Evolutionary conservation across 805 yeast species (phyloP).

Genomic region (Ogataea siamensis): DNA sequence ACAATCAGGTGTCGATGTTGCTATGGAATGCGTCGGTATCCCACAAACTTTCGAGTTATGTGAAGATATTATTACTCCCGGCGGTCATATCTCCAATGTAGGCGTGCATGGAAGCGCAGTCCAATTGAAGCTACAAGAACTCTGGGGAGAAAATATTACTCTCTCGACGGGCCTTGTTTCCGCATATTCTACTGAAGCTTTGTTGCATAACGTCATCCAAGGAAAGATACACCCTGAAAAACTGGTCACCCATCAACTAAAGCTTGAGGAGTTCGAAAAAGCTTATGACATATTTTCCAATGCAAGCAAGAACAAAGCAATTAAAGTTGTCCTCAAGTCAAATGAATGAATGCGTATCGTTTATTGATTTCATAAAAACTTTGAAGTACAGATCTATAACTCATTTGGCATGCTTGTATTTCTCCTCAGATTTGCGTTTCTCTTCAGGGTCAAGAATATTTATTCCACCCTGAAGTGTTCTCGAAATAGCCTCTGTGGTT

Average conservation of each 20-base stretch:
- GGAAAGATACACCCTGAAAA: slow-evolving; percentile 45
- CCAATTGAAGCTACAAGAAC: slow-evolving; percentile 40
- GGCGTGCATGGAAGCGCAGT: slow-evolving; percentile 51
- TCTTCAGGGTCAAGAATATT: slow-evolving; percentile 74
- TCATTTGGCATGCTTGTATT: slow-evolving; percentile 45
- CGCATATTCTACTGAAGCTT: slow-evolving; percentile 41
- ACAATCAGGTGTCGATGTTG: slow-evolving; percentile 59
- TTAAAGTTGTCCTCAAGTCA: slow-evolving; percentile 40
- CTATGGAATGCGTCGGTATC: slow-evolving; percentile 63
- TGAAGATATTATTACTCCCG: slow-evolving; percentile 51
- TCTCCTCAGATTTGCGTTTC: slow-evolving; percentile 57
- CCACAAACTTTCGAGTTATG: slow-evolving; percentile 60
- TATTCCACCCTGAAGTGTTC: slow-evolving; percentile 77
- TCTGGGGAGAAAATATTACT: slow-evolving; percentile 45
- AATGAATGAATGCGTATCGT: slow-evolving; percentile 9
- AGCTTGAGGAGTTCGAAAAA: slow-evolving; percentile 51
- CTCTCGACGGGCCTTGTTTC: slow-evolving; percentile 51
- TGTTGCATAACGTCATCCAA: slow-evolving; percentile 36
- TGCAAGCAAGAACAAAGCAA: slow-evolving; percentile 55
- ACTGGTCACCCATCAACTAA: slow-evolving; percentile 60
- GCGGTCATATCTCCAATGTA: slow-evolving; percentile 65
- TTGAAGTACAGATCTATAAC: too few species aligned
- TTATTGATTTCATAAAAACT: too few species aligned
- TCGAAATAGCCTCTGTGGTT: slow-evolving; percentile 85
- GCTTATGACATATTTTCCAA: slow-evolving; percentile 60